A percentile compares a stretch with the other conserved stretches of the same genome.
Conservation (phyloP, 1,284 basidiomycete species). For the Ustilago xerochloae region DNA sequence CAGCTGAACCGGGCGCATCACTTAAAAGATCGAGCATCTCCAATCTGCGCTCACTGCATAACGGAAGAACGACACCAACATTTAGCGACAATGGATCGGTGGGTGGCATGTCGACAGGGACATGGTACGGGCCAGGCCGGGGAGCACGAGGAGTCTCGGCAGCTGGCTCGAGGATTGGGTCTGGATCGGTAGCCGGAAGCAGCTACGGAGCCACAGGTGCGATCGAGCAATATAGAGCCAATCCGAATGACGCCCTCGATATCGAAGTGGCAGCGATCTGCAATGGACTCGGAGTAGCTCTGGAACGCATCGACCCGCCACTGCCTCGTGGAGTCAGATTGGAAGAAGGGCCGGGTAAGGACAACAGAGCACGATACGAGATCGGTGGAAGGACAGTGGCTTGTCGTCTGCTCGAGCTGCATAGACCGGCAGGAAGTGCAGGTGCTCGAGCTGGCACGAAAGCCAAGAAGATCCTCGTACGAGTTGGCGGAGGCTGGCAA, state of each 20-base stretch:
- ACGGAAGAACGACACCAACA: constrained; percentile 52
- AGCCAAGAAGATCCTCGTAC: constrained; percentile 60
- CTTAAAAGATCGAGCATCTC: constrained; percentile 48
- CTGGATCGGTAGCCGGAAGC: constrained; percentile 38
- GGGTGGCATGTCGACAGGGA: constrained; percentile 42
- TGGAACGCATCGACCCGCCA: constrained; percentile 83
- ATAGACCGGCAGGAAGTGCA: constrained; percentile 64
- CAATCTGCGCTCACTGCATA: constrained; percentile 46
- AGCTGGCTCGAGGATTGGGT: constrained; percentile 24
- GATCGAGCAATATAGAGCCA: constrained; percentile 75
- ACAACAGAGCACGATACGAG: constrained; percentile 83
- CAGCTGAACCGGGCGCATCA: constrained; percentile 44
- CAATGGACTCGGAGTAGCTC: constrained; percentile 78
- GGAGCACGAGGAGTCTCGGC: constrained; percentile 24
- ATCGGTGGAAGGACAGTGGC: constrained; percentile 76
- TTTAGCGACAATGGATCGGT: constrained; percentile 51
- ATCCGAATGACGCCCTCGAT: constrained; percentile 82
- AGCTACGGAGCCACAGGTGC: constrained; percentile 33
- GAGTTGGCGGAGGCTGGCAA: constrained; percentile 77
- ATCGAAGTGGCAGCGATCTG: constrained; percentile 79
- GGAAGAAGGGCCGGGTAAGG: constrained; percentile 76
- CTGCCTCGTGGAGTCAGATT: constrained; percentile 73
- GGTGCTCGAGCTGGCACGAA: constrained; percentile 53
- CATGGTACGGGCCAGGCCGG: constrained; percentile 37
- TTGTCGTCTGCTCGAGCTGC: constrained; percentile 79